Percentiles rank a stretch among this genome's conserved stretches.
Conservation (phyloP, 1,284 basidiomycete species). For the Moniliophthora roreri region DNA sequence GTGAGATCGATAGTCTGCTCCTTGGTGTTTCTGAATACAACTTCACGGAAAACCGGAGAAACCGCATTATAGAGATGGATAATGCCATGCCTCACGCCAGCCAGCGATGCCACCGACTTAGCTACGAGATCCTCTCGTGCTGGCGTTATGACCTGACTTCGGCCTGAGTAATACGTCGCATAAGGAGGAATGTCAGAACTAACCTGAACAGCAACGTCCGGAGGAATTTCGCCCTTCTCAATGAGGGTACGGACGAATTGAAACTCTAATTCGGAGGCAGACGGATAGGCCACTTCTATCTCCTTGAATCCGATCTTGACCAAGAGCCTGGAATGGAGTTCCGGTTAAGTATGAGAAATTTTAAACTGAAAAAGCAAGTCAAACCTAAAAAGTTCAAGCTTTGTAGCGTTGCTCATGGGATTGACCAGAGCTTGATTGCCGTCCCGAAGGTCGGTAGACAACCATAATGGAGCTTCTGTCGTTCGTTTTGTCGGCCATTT, state of each 20-base stretch:
- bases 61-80: slow-evolving; percentile 95
- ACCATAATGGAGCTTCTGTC: slow-evolving; percentile 78
- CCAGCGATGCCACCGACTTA: slow-evolving; percentile 80
- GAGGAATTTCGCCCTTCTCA: slow-evolving; percentile 70
- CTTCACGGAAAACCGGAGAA: slow-evolving; percentile 81
- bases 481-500: slow-evolving; percentile 81
- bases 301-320: slow-evolving; percentile 88
- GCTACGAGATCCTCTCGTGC: slow-evolving; percentile 85
- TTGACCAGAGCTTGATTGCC: slow-evolving; percentile 90
- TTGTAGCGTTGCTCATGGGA: slow-evolving; percentile 85
- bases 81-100: slow-evolving; percentile 82
- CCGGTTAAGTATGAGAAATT: neutral
- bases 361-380: neutral
- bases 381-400: slow-evolving; percentile 79
- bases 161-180: slow-evolving; percentile 4
- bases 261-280: slow-evolving; percentile 88
- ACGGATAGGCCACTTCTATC: slow-evolving; percentile 86
- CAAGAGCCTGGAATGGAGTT: slow-evolving; percentile 34
- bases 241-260: slow-evolving; percentile 80
- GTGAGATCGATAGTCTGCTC: slow-evolving; percentile 83
- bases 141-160: slow-evolving; percentile 73
- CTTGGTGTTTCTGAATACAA: slow-evolving; percentile 85
- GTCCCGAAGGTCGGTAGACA: slow-evolving; percentile 88
- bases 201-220: slow-evolving; percentile 90
- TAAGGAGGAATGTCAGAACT: slow-evolving; percentile 22